Percentiles rank a stretch among this genome's conserved stretches.
phyloP scores from a whole-genome alignment of 306 rosid genomes.

The Pyrus communis region DNA sequence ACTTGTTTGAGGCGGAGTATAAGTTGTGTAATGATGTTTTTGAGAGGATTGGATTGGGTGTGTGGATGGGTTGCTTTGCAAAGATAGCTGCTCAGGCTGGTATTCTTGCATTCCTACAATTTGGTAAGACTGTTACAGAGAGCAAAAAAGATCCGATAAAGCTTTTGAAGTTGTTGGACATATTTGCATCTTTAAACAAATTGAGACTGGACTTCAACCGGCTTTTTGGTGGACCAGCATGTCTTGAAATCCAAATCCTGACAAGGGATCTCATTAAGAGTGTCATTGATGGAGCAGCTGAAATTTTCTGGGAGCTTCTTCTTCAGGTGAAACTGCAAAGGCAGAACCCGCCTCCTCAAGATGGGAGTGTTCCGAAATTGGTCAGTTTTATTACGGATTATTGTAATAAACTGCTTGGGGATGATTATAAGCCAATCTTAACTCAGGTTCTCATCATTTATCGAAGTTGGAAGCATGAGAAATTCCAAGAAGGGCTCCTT shows the following conservation, averaged over 20 bases:
- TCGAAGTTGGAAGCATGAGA: slow-evolving; percentile 87
- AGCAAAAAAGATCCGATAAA: slow-evolving; percentile 96
- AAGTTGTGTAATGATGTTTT: slow-evolving; percentile 94
- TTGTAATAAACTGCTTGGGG: slow-evolving; percentile 86
- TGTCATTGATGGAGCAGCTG: slow-evolving; percentile 87
- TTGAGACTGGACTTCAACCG: slow-evolving; percentile 91
- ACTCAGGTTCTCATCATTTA: slow-evolving; percentile 86
- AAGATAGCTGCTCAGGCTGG: slow-evolving; percentile 97
- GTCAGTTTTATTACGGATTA: slow-evolving; percentile 78
- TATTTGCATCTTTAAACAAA: slow-evolving; percentile 86
- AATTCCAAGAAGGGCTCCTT: slow-evolving; percentile 81
- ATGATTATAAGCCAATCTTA: slow-evolving; percentile 77
- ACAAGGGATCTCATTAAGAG: slow-evolving; percentile 96
- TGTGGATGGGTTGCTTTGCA: slow-evolving; percentile 95
- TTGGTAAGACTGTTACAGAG: slow-evolving; percentile 88
- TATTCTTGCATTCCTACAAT: slow-evolving; percentile 88
- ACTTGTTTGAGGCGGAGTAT: slow-evolving; percentile 91
- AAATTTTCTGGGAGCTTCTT: slow-evolving; percentile 88
- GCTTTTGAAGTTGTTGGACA: slow-evolving; percentile 83
- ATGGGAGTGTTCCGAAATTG: slow-evolving; percentile 72
- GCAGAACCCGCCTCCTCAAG: slow-evolving; percentile 74
- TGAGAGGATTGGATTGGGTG: slow-evolving; percentile 79
- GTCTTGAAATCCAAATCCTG: slow-evolving; percentile 80
- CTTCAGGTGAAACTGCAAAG: slow-evolving; percentile 85
- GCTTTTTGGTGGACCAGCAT: slow-evolving; percentile 83